Percentiles rank a stretch among this genome's conserved stretches.
Evolutionary conservation across 1,284 basidiomycete genomes (phyloP).

Genomic region (Mrakiaceae sp.): DNA sequence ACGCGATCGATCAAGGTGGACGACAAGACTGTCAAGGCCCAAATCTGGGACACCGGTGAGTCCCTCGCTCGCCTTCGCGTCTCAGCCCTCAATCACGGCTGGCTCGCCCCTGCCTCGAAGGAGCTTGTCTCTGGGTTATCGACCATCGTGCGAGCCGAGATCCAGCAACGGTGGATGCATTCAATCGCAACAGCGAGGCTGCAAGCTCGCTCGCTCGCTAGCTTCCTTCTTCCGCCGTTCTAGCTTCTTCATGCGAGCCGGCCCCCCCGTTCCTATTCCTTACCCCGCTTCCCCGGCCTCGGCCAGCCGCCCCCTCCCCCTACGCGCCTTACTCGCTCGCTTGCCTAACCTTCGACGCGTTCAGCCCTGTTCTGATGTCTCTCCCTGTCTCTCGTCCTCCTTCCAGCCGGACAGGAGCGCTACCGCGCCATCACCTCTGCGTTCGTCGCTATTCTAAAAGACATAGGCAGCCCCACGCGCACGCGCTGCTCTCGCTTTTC

Average conservation of each 20-base stretch:
- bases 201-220: neutral
- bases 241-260: too few relatives aligned
- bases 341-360: too few relatives aligned
- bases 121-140: neutral
- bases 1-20: constrained; percentile 92
- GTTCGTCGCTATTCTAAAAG: constrained; percentile 40
- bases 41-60: constrained; percentile 97
- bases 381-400: neutral
- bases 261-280: too few relatives aligned
- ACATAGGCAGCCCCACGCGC: neutral
- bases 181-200: neutral
- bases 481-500: neutral
- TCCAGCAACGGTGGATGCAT: too few relatives aligned
- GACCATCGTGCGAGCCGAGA: too few relatives aligned
- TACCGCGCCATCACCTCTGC: constrained; percentile 98
- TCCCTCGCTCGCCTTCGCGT: constrained; percentile 11
- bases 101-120: too few relatives aligned
- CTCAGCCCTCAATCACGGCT: neutral
- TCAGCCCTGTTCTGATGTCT: neutral
- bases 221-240: too few relatives aligned
- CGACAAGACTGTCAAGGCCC: constrained; percentile 94
- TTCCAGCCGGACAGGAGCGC: constrained; percentile 85
- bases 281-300: neutral
- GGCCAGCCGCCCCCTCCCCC: neutral
- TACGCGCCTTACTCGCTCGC: too few relatives aligned